Evolutionary conservation across 768 basidiomycete species (phyloP), one percentile per base, ranked within the genome.

Genomic region (Psilocybe azurescens): DNA sequence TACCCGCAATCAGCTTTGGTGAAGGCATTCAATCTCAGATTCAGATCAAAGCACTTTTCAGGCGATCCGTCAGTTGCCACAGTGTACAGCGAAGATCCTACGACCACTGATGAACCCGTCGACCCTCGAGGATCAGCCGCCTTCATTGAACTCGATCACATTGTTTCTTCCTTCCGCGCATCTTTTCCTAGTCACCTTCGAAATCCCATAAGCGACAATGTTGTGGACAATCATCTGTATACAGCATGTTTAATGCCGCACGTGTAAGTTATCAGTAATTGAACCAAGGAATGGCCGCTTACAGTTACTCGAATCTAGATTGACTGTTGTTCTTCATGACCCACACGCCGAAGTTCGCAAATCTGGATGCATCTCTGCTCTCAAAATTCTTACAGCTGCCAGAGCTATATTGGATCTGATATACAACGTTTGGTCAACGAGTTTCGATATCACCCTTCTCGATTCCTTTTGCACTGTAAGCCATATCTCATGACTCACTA

Each of bases 311-410:
- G 29, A 60, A 58, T 28, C 4, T 65, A 93, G 91, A 11, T 84
- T 89, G 5, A 84, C 77, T 11, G 88, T 93, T 55, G 77, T 91
- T 18, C 74, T 93, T 46, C 91, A 93, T 66, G 91, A 93, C 64
- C 89, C 90, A 3, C 90, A 91, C 68, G 89, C 90, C 16, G 83
- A 85, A 61, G 78, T 89, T 51, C 78, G 79, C 28, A 77, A 74
- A 50, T 79, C 80, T 16, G 84, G 84, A 38, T 93, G 90, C 66
- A 79, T 86, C 46, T 91, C 89, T 46, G 87, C 90, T 13, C 79
- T 86, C 65, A 89, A 86, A 68, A 87, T 92, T 33, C 75, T 92
- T 7, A 83, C 82, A 0, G 85, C 90, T 28, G 84, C 90, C 2
- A 83, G 91, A 52, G 80, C 83, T 1, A 85, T 90, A 44, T 75